These are phyloP conservation scores for Bombardia bombarda DNA, from an alignment of 495 filamentous ascomycete genomes.

Conservation along the genomic window DNA sequence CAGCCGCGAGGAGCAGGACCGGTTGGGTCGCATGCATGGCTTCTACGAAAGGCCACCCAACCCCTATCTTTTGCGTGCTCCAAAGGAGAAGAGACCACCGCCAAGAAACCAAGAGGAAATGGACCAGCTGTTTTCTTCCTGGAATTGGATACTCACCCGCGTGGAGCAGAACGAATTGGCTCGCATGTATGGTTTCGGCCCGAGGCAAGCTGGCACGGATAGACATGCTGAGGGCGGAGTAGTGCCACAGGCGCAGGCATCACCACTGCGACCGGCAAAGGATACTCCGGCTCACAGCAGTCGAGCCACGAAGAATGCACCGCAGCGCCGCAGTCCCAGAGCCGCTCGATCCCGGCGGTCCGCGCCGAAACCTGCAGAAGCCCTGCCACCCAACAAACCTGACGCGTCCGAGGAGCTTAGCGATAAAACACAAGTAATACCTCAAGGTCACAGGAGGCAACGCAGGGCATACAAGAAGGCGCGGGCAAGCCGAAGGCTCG, in stretches of 20 bases:
- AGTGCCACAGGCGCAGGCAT: constrained; percentile 4
- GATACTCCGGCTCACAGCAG: constrained; percentile 4
- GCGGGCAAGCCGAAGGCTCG: neutral
- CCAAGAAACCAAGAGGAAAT: neutral
- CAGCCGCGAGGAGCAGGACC: constrained; percentile 1
- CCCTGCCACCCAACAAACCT: constrained; percentile 2
- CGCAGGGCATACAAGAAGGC: no score
- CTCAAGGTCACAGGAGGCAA: constrained; percentile 3
- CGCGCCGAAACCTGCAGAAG: constrained; percentile 3
- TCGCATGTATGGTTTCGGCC: neutral
- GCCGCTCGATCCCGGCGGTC: constrained; percentile 3
- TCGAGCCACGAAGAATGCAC: constrained; percentile 7
- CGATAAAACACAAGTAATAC: no score
- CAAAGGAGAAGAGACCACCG: neutral
- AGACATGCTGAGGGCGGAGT: neutral
- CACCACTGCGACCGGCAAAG: constrained; percentile 1
- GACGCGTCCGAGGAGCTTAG: no score
- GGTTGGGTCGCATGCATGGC: neutral
- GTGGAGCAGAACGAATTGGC: neutral
- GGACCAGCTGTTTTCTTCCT: no score
- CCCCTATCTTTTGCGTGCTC: no score
- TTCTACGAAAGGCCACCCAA: neutral
- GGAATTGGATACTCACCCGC: neutral
- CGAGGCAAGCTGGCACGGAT: neutral
- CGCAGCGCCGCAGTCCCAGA: constrained; percentile 3